Evolutionary conservation across 2,329 filamentous ascomycete genomes (phyloP).

Genomic region (Fusarium xyrophilum): DNA sequence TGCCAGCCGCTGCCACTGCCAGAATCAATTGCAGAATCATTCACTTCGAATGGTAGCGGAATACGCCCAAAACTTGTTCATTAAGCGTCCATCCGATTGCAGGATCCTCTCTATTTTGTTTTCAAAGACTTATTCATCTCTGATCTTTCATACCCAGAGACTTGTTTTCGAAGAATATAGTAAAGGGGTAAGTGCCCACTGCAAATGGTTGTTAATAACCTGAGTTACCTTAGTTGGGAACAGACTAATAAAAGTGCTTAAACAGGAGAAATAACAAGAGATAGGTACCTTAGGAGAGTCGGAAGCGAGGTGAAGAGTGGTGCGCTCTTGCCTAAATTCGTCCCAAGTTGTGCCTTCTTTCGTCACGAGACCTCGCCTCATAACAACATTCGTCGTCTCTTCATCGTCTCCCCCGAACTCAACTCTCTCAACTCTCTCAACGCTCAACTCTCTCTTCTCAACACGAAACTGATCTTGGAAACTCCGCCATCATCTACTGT

Average conservation of each 20-base stretch:
- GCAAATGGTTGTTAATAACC: not conserved
- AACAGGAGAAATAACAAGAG: constrained; percentile 4
- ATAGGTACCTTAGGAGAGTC: not conserved
- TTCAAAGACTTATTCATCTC: not conserved
- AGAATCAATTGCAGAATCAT: constrained; percentile 2
- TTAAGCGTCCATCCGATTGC: not conserved
- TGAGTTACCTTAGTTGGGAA: not conserved
- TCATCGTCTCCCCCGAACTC: not conserved
- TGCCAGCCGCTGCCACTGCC: constrained; percentile 33
- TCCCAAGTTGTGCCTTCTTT: constrained; percentile 25
- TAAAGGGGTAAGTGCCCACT: constrained; percentile 9
- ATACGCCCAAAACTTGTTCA: constrained; percentile 2
- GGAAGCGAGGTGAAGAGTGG: not conserved
- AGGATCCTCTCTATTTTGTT: not conserved
- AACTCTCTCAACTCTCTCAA: not conserved
- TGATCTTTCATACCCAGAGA: not conserved
- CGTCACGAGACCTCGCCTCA: not conserved
- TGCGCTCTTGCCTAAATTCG: constrained; percentile 16
- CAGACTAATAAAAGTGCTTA: not conserved
- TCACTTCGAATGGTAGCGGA: not conserved
- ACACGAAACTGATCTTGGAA: not conserved
- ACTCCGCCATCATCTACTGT: constrained; percentile 2
- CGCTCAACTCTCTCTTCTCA: constrained; percentile 15
- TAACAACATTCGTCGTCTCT: constrained; percentile 2
- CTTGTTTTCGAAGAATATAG: not conserved